Evolutionary conservation across 352 stramenopile genomes (phyloP), one percentile per base, ranked within the genome.

Genomic region (Phytophthora cajani): DNA sequence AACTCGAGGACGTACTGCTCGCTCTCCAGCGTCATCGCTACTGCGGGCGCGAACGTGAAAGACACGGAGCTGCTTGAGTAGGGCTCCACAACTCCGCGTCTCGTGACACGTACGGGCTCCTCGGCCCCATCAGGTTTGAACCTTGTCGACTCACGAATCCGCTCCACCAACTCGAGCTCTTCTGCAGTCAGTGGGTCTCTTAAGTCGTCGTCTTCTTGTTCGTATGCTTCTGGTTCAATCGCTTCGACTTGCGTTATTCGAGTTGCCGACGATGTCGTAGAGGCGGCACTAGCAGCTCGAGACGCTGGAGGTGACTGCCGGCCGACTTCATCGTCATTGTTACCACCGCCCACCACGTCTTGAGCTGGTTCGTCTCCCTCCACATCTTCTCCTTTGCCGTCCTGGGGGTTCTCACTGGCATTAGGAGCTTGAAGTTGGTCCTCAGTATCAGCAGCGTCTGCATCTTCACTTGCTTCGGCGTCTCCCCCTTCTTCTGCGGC

Each of bases 41-140:
- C n/a, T 9, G 69, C 65, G 1, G 89, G 89, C 0, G 74, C 74
- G 53, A 92, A 96, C 0, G 76, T 89, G 63, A 96, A 89, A 21
- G 64, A 57, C 58, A 96, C 54, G 0, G 58, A 16, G 4, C 64
- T 65, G 23, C 58, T 87, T 0, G 75, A 74, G 58, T 96, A 95
- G 1, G 81, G 77, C 3, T 54, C 55, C 1, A 96, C 82, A 5
- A 80, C 51, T 0, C 87, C 85, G 6, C 62, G 57, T 44, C 52
- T 70, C 10, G 71, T 84, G 58, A 85, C 78, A 0, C 72, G 77
- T 30, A 92, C 63, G 6, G 76, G 77, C 5, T 71, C 74, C 27
- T 87, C 74, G 14, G 76, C 73, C 30, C 77, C 74, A 19, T 87
- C 72, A 0, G 78, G 70, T 33, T 82, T 81, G 52, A 81, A 85